These are phyloP conservation scores for Ophiobolus disseminans DNA, from an alignment of 2,329 filamentous ascomycete genomes.

Conservation along the genomic window DNA sequence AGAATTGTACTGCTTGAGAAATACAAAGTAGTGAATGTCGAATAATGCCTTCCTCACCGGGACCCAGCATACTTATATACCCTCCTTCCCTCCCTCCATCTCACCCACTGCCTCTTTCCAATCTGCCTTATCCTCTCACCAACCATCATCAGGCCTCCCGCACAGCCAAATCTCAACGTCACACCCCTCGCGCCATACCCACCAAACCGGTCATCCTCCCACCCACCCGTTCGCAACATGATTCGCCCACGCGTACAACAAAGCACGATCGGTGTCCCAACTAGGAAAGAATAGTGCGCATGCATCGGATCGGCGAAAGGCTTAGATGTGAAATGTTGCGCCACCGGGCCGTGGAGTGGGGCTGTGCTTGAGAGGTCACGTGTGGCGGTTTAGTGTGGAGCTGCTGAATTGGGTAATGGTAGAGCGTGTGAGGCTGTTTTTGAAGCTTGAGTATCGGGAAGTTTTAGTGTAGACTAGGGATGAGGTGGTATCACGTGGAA, in stretches of 20 bases:
- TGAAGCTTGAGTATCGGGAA: neutral
- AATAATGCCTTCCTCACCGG: neutral
- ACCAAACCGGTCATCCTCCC: neutral
- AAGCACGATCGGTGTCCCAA: neutral
- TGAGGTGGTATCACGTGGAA: neutral
- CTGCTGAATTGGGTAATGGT: neutral
- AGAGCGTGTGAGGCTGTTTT: neutral
- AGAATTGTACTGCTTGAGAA: no score
- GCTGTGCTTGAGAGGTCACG: neutral
- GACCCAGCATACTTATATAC: neutral
- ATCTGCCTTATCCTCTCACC: neutral
- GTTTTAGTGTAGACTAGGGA: neutral
- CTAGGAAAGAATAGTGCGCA: neutral
- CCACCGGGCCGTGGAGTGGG: neutral
- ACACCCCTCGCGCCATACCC: neutral
- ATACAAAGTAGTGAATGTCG: no score
- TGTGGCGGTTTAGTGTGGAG: neutral
- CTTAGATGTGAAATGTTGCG: neutral
- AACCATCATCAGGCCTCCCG: slow-evolving; percentile 5
- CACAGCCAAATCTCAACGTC: no score
- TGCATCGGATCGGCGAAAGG: no score
- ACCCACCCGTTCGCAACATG: no score
- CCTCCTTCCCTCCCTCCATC: neutral
- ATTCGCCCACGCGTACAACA: no score
- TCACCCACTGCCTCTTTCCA: neutral